phyloP scores from a whole-genome alignment of 1,284 basidiomycete genomes.

The Porphyrellus sp. region DNA sequence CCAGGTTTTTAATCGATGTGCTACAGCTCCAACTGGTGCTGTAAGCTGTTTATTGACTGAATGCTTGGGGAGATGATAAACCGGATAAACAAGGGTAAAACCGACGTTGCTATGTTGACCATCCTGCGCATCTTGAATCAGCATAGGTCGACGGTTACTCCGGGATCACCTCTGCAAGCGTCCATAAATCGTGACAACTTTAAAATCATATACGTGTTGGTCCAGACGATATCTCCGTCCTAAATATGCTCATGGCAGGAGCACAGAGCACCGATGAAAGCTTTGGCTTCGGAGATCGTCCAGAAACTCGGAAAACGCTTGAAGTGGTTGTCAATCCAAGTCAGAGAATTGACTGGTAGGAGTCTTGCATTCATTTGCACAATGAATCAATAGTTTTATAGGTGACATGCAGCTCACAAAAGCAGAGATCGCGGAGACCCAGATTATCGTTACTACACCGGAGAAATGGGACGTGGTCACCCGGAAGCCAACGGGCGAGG shows the following conservation, averaged over 20 bases:
- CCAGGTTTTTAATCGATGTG: slow-evolving; percentile 7
- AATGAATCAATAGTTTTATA: slow-evolving; percentile 22
- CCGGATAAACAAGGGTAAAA: slow-evolving; percentile 80
- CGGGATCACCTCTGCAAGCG: slow-evolving; percentile 42
- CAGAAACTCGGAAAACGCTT: slow-evolving; percentile 89
- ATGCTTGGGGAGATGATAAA: slow-evolving; percentile 10
- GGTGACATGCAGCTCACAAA: slow-evolving; percentile 99
- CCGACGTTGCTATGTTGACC: slow-evolving; percentile 95
- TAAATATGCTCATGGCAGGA: slow-evolving; percentile 1
- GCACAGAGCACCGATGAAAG: slow-evolving; percentile 94
- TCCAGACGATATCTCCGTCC: neutral
- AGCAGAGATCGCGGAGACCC: slow-evolving; percentile 91
- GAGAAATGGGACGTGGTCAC: slow-evolving; percentile 99
- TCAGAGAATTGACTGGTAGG: slow-evolving; percentile 86
- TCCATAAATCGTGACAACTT: slow-evolving; percentile 74
- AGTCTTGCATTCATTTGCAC: neutral
- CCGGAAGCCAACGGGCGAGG: slow-evolving; percentile 94
- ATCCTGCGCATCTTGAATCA: slow-evolving; percentile 87
- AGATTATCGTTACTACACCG: slow-evolving; percentile 98
- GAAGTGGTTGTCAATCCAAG: slow-evolving; percentile 85
- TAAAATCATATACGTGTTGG: slow-evolving; percentile 96
- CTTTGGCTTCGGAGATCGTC: slow-evolving; percentile 92
- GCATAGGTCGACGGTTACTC: slow-evolving; percentile 45
- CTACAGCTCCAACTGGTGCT: slow-evolving; percentile 88
- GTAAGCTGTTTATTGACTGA: slow-evolving; percentile 45